phyloP scores from a whole-genome alignment of 371 early-diverging fungal genomes.

The Syncephalastrum contaminatum region DNA sequence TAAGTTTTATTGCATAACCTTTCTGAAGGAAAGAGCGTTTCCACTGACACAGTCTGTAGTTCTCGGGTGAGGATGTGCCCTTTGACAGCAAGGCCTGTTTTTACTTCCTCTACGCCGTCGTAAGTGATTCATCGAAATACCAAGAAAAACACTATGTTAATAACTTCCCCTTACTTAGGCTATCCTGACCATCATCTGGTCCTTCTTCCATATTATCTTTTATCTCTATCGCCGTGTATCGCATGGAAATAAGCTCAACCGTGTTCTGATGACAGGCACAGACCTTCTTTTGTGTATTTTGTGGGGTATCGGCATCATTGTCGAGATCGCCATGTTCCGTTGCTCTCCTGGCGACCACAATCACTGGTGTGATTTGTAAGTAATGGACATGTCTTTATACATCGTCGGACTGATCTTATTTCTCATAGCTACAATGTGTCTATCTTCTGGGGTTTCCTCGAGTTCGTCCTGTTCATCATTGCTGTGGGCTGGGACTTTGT shows the following conservation, averaged over 20 bases:
- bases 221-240: slow-evolving; percentile 48
- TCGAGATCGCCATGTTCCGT: slow-evolving; percentile 50
- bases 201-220: slow-evolving; percentile 42
- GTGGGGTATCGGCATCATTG: slow-evolving; percentile 59
- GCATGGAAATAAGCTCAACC: slow-evolving; percentile 45
- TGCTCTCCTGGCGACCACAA: slow-evolving; percentile 47
- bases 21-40: neutral
- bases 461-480: slow-evolving; percentile 44
- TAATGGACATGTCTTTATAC: too few relatives aligned
- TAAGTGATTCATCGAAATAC: slow-evolving; percentile 14
- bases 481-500: slow-evolving; percentile 51
- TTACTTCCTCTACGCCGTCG: slow-evolving; percentile 48
- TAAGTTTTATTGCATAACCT: slow-evolving; percentile 24
- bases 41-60: slow-evolving; percentile 15
- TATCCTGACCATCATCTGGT: slow-evolving; percentile 47
- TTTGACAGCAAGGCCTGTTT: slow-evolving; percentile 38
- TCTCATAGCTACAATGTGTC: slow-evolving; percentile 45
- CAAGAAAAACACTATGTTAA: slow-evolving; percentile 2
- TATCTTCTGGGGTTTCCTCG: slow-evolving; percentile 54
- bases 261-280: slow-evolving; percentile 43
- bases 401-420: slow-evolving; percentile 2
- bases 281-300: slow-evolving; percentile 49
- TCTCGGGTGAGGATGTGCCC: slow-evolving; percentile 32
- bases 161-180: slow-evolving; percentile 29
- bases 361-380: slow-evolving; percentile 49